These are phyloP conservation scores for Hortaea werneckii DNA, from an alignment of 2,329 filamentous ascomycete species.

Conservation along the genomic window DNA sequence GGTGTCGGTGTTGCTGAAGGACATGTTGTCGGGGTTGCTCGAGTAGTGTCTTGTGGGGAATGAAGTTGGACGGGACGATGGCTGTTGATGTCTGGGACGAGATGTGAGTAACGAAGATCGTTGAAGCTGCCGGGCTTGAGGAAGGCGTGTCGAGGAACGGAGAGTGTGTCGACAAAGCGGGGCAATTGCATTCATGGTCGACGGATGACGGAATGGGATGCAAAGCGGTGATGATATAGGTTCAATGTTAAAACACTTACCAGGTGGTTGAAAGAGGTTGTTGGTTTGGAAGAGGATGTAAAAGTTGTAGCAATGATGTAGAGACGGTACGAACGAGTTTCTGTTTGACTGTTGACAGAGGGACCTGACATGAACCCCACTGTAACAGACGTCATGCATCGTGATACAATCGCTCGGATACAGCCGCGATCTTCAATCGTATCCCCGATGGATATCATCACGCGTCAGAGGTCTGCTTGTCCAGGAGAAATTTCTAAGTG, in stretches of 20 bases:
- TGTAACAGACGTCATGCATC: neutral
- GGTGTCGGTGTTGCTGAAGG: constrained; percentile 50
- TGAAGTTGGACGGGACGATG: too few species aligned
- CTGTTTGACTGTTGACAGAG: neutral
- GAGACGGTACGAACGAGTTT: neutral
- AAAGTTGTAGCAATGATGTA: neutral
- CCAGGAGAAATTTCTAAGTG: too few species aligned
- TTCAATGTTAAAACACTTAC: neutral
- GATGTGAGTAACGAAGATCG: neutral
- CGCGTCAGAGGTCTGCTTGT: too few species aligned
- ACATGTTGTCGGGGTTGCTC: constrained; percentile 22
- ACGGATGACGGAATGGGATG: too few species aligned
- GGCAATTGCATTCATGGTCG: neutral
- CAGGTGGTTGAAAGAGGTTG: neutral
- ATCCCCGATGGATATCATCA: too few species aligned
- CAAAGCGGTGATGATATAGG: too few species aligned
- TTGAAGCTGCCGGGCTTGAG: neutral
- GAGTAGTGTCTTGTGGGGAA: neutral
- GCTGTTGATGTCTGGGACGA: neutral
- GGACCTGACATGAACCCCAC: neutral
- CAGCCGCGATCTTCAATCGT: too few species aligned
- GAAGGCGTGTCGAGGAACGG: neutral
- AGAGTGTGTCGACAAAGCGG: neutral
- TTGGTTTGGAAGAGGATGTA: neutral
- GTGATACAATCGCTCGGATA: neutral